A percentile compares a stretch with the other conserved stretches of the same genome.
Conservation (phyloP, 768 basidiomycete species). For the Mycena albidolilacea region DNA sequence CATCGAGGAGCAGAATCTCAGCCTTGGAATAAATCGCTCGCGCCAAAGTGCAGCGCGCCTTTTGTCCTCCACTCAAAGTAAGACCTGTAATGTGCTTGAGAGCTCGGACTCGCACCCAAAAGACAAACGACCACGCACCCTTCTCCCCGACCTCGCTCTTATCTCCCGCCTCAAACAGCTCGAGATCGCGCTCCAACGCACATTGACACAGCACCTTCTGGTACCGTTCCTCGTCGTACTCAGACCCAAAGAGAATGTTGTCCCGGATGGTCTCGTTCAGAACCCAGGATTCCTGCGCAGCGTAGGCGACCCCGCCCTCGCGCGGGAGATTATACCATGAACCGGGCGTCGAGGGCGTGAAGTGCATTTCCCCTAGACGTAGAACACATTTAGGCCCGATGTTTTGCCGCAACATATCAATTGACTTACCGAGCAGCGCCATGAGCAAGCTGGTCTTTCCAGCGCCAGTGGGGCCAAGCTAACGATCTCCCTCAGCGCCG, state of each 20-base stretch:
- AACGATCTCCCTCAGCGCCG: not conserved
- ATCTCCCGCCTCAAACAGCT: conserved; percentile 60
- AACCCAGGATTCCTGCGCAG: conserved; percentile 90
- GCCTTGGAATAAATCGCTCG: conserved; percentile 61
- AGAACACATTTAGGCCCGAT: not conserved
- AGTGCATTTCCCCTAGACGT: conserved; percentile 74
- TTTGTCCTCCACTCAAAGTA: conserved; percentile 62
- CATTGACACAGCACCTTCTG: conserved; percentile 84
- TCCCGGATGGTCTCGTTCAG: conserved; percentile 86
- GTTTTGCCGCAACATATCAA: conserved; percentile 34
- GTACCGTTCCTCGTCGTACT: conserved; percentile 85
- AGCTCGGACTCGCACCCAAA: not conserved
- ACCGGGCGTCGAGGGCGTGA: conserved; percentile 62
- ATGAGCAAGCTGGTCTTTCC: conserved; percentile 79
- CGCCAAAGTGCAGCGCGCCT: conserved; percentile 63
- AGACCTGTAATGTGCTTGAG: conserved; percentile 39
- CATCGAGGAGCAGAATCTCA: conserved; percentile 62
- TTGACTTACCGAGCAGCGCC: conserved; percentile 64
- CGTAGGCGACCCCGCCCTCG: conserved; percentile 80
- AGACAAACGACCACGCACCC: conserved; percentile 43
- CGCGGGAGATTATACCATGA: conserved; percentile 83
- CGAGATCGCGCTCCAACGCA: conserved; percentile 80
- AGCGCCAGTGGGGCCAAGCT: conserved; percentile 41
- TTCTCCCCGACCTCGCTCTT: conserved; percentile 64
- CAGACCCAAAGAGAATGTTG: conserved; percentile 87